Percentiles rank a stretch among this genome's conserved stretches.
These are phyloP conservation scores for Pyrrhoderma noxium DNA, from an alignment of 1,284 basidiomycete species.

Conservation along the genomic window DNA sequence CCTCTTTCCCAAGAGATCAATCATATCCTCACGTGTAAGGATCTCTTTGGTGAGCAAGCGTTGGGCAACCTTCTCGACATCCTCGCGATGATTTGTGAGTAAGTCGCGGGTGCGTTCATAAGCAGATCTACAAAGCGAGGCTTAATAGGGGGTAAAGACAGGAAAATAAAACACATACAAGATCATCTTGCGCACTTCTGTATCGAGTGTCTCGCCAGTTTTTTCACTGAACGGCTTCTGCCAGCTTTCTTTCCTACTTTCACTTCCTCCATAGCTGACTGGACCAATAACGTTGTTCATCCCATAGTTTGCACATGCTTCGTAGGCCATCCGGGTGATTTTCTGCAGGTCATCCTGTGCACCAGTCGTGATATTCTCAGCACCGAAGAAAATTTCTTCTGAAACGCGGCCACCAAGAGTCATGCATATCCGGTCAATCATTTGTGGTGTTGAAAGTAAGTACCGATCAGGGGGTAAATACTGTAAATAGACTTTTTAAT, in stretches of 20 bases:
- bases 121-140: slow-evolving; percentile 45
- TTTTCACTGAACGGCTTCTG: slow-evolving; percentile 98
- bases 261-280: slow-evolving; percentile 86
- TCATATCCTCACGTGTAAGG: slow-evolving; percentile 91
- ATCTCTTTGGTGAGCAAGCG: slow-evolving; percentile 91
- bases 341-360: slow-evolving; percentile 98
- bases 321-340: slow-evolving; percentile 97
- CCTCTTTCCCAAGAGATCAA: slow-evolving; percentile 74
- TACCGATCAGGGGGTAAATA: slow-evolving; percentile 96
- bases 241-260: slow-evolving; percentile 82
- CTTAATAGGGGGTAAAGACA: not conserved
- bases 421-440: slow-evolving; percentile 96
- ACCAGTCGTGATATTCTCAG: slow-evolving; percentile 92
- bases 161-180: slow-evolving; percentile 38
- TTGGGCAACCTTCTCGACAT: slow-evolving; percentile 93
- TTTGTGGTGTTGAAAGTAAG: slow-evolving; percentile 91
- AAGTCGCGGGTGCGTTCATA: slow-evolving; percentile 83
- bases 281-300: slow-evolving; percentile 96
- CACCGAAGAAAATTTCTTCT: slow-evolving; percentile 96
- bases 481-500: slow-evolving; percentile 31
- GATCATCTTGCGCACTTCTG: slow-evolving; percentile 94
- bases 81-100: slow-evolving; percentile 73
- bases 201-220: slow-evolving; percentile 90
- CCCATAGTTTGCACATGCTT: slow-evolving; percentile 90
- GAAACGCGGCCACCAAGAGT: slow-evolving; percentile 97